These are phyloP conservation scores for Aspergillus taichungensis DNA, from an alignment of 495 filamentous ascomycete genomes.

Conservation along the genomic window DNA sequence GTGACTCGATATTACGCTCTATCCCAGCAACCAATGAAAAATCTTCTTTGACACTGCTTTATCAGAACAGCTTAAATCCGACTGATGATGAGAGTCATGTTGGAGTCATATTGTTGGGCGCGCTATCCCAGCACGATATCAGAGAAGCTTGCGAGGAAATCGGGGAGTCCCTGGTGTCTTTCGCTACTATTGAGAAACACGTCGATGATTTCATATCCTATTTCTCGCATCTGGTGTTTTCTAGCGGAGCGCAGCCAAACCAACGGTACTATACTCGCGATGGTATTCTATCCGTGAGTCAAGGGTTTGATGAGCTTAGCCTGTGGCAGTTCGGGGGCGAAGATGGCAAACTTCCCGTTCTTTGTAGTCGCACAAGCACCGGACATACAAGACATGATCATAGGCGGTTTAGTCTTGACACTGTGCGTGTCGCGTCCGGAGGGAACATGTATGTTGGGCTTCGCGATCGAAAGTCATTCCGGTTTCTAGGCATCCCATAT, in stretches of 20 bases:
- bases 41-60: conserved; percentile 34
- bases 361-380: conserved; percentile 35
- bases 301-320: conserved; percentile 6
- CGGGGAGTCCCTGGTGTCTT: conserved; percentile 31
- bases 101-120: conserved; percentile 33
- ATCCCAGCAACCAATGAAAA: conserved; percentile 18
- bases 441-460: conserved; percentile 34
- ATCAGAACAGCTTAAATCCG: conserved; percentile 42
- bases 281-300: conserved; percentile 18
- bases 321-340: conserved; percentile 11
- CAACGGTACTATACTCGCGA: conserved; percentile 26
- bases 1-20: background rate
- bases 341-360: conserved; percentile 21
- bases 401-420: conserved; percentile 10
- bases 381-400: conserved; percentile 3
- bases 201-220: conserved; percentile 24
- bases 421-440: conserved; percentile 20
- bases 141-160: conserved; percentile 30
- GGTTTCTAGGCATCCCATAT: conserved; percentile 40
- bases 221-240: conserved; percentile 31
- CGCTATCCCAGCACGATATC: conserved; percentile 19
- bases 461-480: conserved; percentile 39
- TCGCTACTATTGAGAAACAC: conserved; percentile 23
- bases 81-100: conserved; percentile 37
- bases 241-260: conserved; percentile 6